phyloP scores from a whole-genome alignment of 1,284 basidiomycete species.

The Puccinia novopanici region DNA sequence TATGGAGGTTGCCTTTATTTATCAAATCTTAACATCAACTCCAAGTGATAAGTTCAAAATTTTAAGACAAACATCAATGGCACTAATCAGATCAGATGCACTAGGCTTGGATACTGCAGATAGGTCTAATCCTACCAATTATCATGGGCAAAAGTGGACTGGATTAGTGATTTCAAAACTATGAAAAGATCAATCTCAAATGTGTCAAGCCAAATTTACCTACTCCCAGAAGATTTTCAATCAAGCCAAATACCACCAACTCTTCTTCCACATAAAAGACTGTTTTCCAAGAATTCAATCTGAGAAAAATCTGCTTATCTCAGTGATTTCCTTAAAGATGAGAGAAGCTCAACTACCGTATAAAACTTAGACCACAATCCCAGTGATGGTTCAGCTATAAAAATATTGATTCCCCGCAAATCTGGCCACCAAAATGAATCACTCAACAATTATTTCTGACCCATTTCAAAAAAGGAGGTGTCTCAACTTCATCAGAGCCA shows the following conservation, averaged over 20 bases:
- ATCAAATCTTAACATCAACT: no score
- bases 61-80: no score
- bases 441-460: background rate
- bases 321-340: no score
- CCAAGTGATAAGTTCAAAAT: no score
- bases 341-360: no score
- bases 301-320: conserved; percentile 10
- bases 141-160: background rate
- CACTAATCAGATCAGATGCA: no score
- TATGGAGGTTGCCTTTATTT: no score
- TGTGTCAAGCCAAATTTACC: background rate
- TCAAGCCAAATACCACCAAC: background rate
- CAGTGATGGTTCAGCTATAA: no score
- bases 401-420: background rate
- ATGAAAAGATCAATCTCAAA: background rate
- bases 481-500: no score
- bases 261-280: background rate
- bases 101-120: no score
- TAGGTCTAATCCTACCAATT: background rate
- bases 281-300: background rate
- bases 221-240: background rate
- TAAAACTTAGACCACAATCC: no score
- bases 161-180: background rate
- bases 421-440: background rate
- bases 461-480: no score